Percentiles rank a stretch among this genome's conserved stretches.
These are phyloP conservation scores for Lipomyces orientalis DNA, from an alignment of 805 yeast genomes.

Conservation along the genomic window DNA sequence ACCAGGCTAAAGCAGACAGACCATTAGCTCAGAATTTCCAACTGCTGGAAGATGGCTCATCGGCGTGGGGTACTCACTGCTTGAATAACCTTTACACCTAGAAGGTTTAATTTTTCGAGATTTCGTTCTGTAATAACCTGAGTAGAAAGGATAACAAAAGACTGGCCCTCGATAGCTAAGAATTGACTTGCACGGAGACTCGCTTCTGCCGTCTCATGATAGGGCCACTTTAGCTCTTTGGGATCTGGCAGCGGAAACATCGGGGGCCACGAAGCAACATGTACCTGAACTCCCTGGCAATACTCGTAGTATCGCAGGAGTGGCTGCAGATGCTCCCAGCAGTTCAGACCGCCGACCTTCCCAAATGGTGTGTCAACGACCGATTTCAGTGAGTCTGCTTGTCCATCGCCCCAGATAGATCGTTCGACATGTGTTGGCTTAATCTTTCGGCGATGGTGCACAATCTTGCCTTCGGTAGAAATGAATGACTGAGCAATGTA, in stretches of 20 bases:
- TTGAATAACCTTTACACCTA: background rate
- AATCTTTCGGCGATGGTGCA: background rate
- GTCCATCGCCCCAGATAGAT: constrained; percentile 2
- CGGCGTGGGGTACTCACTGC: background rate
- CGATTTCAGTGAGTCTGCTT: constrained; percentile 1
- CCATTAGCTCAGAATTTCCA: background rate
- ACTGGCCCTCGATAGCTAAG: background rate
- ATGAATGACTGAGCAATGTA: background rate
- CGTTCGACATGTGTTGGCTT: constrained; percentile 1
- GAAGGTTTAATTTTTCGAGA: background rate
- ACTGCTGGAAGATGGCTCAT: background rate
- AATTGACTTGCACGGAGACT: constrained; percentile 1
- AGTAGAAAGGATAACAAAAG: constrained; percentile 1
- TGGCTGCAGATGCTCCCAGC: constrained; percentile 1
- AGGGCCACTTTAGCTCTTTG: constrained; percentile 2
- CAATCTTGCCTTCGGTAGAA: constrained; percentile 1
- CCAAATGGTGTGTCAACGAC: background rate
- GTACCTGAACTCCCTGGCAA: constrained; percentile 2
- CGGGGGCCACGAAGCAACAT: background rate
- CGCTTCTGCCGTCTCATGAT: background rate
- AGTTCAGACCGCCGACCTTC: constrained; percentile 2
- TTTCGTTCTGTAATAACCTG: background rate
- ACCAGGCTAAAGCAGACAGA: background rate
- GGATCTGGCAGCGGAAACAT: constrained; percentile 2
- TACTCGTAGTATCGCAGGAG: constrained; percentile 2